Evolutionary conservation across 441 rosid genomes (phyloP), one percentile per base, ranked within the genome.

Genomic region (Syzygium malaccense): DNA sequence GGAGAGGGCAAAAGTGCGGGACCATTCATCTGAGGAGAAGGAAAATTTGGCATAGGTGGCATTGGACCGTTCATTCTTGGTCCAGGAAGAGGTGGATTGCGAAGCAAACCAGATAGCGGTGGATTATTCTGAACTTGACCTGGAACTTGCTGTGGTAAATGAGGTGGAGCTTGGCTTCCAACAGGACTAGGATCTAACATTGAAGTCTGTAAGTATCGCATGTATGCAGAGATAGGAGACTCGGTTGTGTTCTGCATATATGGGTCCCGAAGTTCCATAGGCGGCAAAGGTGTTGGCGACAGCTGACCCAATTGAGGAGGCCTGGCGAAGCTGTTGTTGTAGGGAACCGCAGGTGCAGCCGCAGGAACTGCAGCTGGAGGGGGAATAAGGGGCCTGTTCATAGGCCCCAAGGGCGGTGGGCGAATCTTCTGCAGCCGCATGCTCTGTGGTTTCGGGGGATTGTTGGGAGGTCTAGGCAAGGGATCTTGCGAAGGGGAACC

Each of bases 221-320:
- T 93, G 85, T 95, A 97, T 85, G 96, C 97, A 5, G 98, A 95
- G 89, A 96, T 92, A 5, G 98, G 98, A 90, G 98, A 96, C 45
- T 96, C 98, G 1, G 95, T 95, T 3, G 94, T 90, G 87, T 92
- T 93, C 41, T 87, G 56, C 94, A 93, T 89, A 86, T 57, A 87
- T 28, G 90, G 89, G 86, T 95, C 94, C 88, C 91, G 92, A n/a
- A 92, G 90, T 51, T 88, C 53, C 60, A 56, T 49, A 25, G 91
- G 91, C 15, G 85, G 93, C 88, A 88, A 14, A 91, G 91, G 90
- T 41, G 89, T 48, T 25, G 78, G 88, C 10, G 93, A 85, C 14
- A 90, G 93, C 28, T 91, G 93, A 88, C 93, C 94, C 86, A 55
- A 92, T 28, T 92, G 95, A 54, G 89, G 87, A 45, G 94, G 95